A percentile compares a stretch with the other conserved stretches of the same genome.
phyloP scores from a whole-genome alignment of 257 asterid genomes.

The Solanum chiquidenum region DNA sequence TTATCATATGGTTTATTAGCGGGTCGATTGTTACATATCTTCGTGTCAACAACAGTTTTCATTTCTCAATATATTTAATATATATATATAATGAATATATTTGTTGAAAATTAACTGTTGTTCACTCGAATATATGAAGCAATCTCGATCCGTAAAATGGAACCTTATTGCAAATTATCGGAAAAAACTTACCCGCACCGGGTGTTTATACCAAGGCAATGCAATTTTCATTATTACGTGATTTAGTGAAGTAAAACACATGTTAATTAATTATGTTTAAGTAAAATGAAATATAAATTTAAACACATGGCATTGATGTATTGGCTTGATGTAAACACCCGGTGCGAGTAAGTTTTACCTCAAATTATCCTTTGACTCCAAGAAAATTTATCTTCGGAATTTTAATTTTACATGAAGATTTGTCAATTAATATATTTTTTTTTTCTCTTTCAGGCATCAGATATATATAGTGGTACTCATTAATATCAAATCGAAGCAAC shows the following conservation, averaged over 20 bases:
- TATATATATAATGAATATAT: neutral
- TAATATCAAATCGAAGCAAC: neutral
- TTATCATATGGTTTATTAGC: neutral
- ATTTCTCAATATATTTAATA: neutral
- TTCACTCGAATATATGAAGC: neutral
- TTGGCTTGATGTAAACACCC: no score
- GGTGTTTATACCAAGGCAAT: no score
- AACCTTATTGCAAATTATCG: neutral
- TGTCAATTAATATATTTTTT: neutral
- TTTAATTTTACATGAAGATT: no score
- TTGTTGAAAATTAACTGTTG: neutral
- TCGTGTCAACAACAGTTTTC: neutral
- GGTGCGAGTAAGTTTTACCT: no score
- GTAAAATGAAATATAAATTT: no score
- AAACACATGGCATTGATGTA: no score
- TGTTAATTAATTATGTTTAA: no score
- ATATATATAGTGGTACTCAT: neutral
- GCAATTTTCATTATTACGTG: no score
- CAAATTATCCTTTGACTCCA: no score
- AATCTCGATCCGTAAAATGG: neutral
- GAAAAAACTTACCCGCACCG: no score
- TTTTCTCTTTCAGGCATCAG: neutral
- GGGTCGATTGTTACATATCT: neutral
- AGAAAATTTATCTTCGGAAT: neutral
- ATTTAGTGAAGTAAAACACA: no score